These are phyloP conservation scores for Fagus sylvatica DNA, from an alignment of 306 rosid genomes.

Conservation along the genomic window DNA sequence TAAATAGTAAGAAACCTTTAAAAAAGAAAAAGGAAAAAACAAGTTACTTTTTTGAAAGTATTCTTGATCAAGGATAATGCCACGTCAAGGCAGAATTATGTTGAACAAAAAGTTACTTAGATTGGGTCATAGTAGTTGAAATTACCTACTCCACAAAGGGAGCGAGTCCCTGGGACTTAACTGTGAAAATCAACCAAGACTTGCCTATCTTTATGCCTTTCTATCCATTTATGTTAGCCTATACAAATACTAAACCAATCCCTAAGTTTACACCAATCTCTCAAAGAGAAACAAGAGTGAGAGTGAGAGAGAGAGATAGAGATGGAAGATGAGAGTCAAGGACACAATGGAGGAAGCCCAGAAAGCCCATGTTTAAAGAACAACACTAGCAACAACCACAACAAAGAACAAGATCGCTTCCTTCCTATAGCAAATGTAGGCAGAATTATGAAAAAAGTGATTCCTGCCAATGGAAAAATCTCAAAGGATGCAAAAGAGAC, in stretches of 20 bases:
- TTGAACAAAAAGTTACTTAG: slow-evolving; percentile 20
- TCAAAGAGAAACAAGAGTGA: slow-evolving; percentile 6
- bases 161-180: slow-evolving; percentile 56
- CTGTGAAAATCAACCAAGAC: slow-evolving; percentile 19
- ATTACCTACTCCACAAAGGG: slow-evolving; percentile 29
- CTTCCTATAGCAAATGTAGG: slow-evolving; percentile 78
- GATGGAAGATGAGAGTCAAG: slow-evolving; percentile 49
- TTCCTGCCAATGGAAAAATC: slow-evolving; percentile 66
- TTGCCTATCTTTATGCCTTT: slow-evolving; percentile 46
- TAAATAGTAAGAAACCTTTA: no score
- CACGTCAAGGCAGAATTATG: not conserved
- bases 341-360: slow-evolving; percentile 40
- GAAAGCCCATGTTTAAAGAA: slow-evolving; percentile 45
- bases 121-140: slow-evolving; percentile 35
- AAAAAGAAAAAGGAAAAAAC: not conserved
- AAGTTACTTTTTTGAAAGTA: not conserved
- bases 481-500: slow-evolving; percentile 80
- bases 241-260: slow-evolving; percentile 24
- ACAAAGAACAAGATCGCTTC: slow-evolving; percentile 67
- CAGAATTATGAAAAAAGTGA: slow-evolving; percentile 72
- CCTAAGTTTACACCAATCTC: slow-evolving; percentile 13
- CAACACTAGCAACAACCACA: slow-evolving; percentile 8
- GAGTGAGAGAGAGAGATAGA: not conserved
- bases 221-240: slow-evolving; percentile 29
- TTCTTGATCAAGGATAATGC: not conserved